A percentile compares a stretch with the other conserved stretches of the same genome.
phyloP scores from a whole-genome alignment of 129 eudicot species.

The Pittosporum tobira region DNA sequence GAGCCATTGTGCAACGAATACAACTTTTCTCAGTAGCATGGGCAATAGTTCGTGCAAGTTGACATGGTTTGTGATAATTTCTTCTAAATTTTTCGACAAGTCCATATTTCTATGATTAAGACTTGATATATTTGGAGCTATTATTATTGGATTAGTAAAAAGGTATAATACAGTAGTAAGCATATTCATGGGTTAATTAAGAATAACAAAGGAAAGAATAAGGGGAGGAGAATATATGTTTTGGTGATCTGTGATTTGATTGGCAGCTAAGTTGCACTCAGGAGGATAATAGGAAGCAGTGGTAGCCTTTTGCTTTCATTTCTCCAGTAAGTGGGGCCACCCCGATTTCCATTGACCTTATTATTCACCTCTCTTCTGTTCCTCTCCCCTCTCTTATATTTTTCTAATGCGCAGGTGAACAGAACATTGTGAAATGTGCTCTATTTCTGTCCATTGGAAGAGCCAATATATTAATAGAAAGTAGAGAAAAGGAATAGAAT shows the following conservation, averaged over 20 bases:
- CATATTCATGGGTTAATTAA: constrained; percentile 7
- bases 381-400: too few species aligned
- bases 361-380: constrained; percentile 2
- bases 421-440: background rate
- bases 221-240: constrained; percentile 5
- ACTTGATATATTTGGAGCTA: background rate
- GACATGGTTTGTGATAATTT: background rate
- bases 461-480: background rate
- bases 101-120: background rate
- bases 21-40: too few species aligned
- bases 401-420: background rate
- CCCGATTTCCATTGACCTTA: constrained; percentile 7
- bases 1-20: too few species aligned
- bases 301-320: constrained; percentile 3
- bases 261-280: constrained; percentile 9
- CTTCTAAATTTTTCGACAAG: background rate
- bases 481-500: background rate
- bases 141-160: background rate
- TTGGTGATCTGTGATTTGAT: constrained; percentile 1
- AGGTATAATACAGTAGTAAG: background rate
- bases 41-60: background rate
- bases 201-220: constrained; percentile 3
- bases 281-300: constrained; percentile 11
- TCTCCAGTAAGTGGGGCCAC: background rate
- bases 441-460: background rate